Conservation (phyloP, 2,329 filamentous ascomycete species). For the Aspergillus vadensis region DNA sequence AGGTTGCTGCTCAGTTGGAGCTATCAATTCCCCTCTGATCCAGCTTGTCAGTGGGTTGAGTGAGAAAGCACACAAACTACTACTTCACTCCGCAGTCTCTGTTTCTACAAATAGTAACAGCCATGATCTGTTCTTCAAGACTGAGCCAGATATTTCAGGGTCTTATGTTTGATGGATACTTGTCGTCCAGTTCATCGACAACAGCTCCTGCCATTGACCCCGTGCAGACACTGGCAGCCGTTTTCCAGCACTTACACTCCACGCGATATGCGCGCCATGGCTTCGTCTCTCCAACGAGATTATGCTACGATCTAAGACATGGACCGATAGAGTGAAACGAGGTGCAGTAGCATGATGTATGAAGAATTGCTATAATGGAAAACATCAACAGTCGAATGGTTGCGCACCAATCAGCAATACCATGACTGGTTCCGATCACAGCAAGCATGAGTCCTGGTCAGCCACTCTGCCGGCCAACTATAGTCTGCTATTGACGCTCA, state of each 20-base stretch:
- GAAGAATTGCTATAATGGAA: neutral
- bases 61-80: neutral
- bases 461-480: neutral
- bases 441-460: neutral
- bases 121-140: neutral
- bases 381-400: neutral
- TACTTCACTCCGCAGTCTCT: neutral
- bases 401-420: neutral
- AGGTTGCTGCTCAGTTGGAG: neutral
- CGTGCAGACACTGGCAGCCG: neutral
- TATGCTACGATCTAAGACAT: constrained; percentile 3
- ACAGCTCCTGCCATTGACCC: neutral
- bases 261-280: neutral
- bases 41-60: too few relatives aligned
- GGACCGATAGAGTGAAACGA: neutral
- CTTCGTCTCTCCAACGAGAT: neutral
- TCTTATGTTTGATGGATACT: neutral
- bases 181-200: neutral
- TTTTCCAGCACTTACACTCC: neutral
- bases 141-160: neutral
- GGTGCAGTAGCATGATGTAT: constrained; percentile 5
- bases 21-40: neutral
- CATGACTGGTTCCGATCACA: neutral
- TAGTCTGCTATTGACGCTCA: neutral
- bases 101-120: constrained; percentile 5